These are phyloP conservation scores for Ophiostoma perfectum DNA, from an alignment of 2,329 filamentous ascomycete genomes.

Conservation along the genomic window DNA sequence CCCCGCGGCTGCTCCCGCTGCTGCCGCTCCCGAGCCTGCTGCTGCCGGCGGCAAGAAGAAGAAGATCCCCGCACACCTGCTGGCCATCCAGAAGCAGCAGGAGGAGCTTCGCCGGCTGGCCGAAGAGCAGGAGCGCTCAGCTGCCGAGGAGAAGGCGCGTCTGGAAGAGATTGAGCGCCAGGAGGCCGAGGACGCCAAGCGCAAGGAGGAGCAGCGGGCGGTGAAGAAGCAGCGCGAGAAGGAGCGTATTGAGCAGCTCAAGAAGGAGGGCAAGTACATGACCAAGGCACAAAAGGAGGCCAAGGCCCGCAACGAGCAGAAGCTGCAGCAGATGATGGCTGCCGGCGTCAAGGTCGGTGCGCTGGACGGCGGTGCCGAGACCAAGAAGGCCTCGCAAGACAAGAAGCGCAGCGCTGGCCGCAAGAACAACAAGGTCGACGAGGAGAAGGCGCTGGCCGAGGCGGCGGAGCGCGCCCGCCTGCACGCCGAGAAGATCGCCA, in stretches of 20 bases:
- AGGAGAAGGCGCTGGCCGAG: constrained; percentile 72
- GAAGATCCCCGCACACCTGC: constrained; percentile 74
- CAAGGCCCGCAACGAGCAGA: constrained; percentile 70
- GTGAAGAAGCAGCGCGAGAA: constrained; percentile 82
- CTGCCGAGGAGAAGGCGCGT: constrained; percentile 59
- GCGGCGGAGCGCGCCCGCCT: constrained; percentile 65
- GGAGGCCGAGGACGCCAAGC: constrained; percentile 62
- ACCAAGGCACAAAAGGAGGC: constrained; percentile 82
- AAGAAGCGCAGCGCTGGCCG: constrained; percentile 63
- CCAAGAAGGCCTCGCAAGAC: constrained; percentile 68
- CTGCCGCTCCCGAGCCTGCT: constrained; percentile 40
- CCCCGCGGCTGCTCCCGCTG: constrained; percentile 3
- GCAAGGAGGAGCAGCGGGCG: constrained; percentile 66
- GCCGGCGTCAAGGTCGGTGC: constrained; percentile 69
- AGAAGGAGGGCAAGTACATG: constrained; percentile 80
- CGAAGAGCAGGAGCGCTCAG: constrained; percentile 56
- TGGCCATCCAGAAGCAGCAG: constrained; percentile 73
- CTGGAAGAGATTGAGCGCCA: constrained; percentile 60
- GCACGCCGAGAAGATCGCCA: constrained; percentile 62
- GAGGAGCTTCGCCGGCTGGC: constrained; percentile 62
- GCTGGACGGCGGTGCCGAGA: constrained; percentile 56
- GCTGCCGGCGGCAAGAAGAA: constrained; percentile 68
- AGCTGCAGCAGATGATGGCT: constrained; percentile 78
- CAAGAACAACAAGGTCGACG: constrained; percentile 58
- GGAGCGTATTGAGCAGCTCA: constrained; percentile 78